Conservation (phyloP, 345 rosid species). For the Corymbia maculata region DNA sequence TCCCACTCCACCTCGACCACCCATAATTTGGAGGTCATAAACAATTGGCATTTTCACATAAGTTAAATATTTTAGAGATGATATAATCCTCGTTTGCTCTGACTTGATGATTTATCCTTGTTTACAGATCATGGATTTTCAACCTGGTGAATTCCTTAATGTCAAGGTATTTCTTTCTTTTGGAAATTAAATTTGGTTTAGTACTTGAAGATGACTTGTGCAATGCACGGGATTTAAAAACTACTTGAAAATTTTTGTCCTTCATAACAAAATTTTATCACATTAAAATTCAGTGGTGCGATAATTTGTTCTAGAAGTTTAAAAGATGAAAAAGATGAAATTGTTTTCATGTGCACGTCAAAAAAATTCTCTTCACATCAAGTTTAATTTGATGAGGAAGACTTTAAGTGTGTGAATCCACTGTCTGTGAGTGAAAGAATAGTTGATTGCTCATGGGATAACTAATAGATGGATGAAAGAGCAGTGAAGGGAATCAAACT, state of each 20-base stretch:
- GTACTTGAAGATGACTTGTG: neutral
- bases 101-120: neutral
- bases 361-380: neutral
- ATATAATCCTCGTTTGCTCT: neutral
- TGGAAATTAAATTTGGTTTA: neutral
- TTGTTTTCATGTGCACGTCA: neutral
- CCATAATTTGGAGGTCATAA: neutral
- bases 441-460: neutral
- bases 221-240: neutral
- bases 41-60: neutral
- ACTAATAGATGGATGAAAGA: neutral
- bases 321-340: neutral
- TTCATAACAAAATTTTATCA: neutral
- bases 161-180: slow-evolving; percentile 48
- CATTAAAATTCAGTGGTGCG: neutral
- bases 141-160: slow-evolving; percentile 84
- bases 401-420: neutral
- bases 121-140: slow-evolving; percentile 89
- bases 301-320: neutral
- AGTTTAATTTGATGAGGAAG: neutral
- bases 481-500: neutral
- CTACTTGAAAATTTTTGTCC: neutral
- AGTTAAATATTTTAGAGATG: neutral
- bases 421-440: neutral
- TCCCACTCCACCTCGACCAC: neutral